A percentile compares a stretch with the other conserved stretches of the same genome.
Evolutionary conservation across 352 stramenopile genomes (phyloP).

Genomic region (Globisporangium acanthophoron): DNA sequence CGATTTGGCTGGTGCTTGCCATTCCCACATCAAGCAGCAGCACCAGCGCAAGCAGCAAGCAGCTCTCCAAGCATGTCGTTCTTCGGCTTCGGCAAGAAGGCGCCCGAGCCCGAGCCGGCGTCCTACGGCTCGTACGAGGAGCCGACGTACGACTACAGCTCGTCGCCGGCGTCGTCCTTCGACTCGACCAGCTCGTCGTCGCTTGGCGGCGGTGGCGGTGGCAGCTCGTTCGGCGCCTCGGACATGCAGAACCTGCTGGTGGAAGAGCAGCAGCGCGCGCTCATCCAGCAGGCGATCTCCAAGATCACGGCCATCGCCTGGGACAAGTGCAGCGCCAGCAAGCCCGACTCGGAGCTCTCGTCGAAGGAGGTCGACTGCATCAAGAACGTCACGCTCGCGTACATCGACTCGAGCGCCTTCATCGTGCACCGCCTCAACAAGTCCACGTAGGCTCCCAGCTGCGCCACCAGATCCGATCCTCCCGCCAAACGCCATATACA

Average conservation of each 20-base stretch:
- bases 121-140: constrained; percentile 62
- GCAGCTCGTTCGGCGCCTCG: constrained; percentile 30
- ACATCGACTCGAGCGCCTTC: constrained; percentile 87
- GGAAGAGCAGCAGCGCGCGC: constrained; percentile 83
- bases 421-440: constrained; percentile 82
- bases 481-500: not conserved
- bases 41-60: constrained; percentile 5
- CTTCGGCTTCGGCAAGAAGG: constrained; percentile 79
- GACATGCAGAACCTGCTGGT: constrained; percentile 81
- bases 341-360: constrained; percentile 77
- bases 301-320: constrained; percentile 88
- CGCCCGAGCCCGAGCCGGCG: constrained; percentile 35
- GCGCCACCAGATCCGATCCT: not conserved
- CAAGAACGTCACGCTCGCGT: constrained; percentile 83
- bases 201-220: constrained; percentile 6
- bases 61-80: constrained; percentile 54
- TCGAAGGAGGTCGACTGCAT: constrained; percentile 82
- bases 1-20: not conserved
- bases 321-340: constrained; percentile 86
- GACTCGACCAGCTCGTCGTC: constrained; percentile 25
- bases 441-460: constrained; percentile 22
- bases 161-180: constrained; percentile 34
- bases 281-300: constrained; percentile 85
- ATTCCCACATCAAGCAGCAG: not conserved
- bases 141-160: constrained; percentile 71